These are phyloP conservation scores for Penicillium goetzii DNA, from an alignment of 495 filamentous ascomycete genomes.

Conservation along the genomic window DNA sequence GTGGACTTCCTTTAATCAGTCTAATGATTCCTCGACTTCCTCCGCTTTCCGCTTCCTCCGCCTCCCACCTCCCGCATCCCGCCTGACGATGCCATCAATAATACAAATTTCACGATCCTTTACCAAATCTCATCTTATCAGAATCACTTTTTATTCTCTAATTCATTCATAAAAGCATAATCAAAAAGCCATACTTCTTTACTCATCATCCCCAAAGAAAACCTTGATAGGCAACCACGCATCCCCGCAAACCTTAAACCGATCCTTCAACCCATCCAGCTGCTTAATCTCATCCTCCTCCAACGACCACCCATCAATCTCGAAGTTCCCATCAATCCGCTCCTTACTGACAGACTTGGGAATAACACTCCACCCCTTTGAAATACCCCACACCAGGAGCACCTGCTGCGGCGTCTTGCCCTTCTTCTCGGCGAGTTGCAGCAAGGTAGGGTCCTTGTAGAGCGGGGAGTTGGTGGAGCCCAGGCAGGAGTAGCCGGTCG, in stretches of 20 bases:
- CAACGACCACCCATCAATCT: conserved; percentile 68
- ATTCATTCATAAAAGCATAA: not conserved
- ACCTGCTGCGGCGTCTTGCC: conserved; percentile 70
- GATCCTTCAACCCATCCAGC: conserved; percentile 64
- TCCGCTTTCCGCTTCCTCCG: not conserved
- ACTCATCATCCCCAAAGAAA: conserved; percentile 88
- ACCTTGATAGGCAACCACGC: conserved; percentile 75
- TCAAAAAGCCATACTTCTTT: conserved; percentile 22
- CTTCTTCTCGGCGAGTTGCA: conserved; percentile 65
- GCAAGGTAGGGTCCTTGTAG: conserved; percentile 61
- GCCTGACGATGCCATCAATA: no score
- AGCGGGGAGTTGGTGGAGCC: conserved; percentile 61
- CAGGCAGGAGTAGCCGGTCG: conserved; percentile 69
- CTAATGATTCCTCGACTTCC: not conserved
- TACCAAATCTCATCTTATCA: no score
- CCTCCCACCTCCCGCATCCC: no score
- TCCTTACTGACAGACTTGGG: conserved; percentile 68
- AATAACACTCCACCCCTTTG: conserved; percentile 74
- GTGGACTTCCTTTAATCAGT: not conserved
- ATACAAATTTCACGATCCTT: no score
- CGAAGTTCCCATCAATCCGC: conserved; percentile 67
- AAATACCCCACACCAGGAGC: conserved; percentile 68
- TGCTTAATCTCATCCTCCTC: conserved; percentile 64
- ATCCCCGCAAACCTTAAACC: conserved; percentile 77
- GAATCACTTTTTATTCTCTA: not conserved